A percentile compares a stretch with the other conserved stretches of the same genome.
These are phyloP conservation scores for Pichia terricola DNA, from an alignment of 1,139 yeast genomes.

Conservation along the genomic window DNA sequence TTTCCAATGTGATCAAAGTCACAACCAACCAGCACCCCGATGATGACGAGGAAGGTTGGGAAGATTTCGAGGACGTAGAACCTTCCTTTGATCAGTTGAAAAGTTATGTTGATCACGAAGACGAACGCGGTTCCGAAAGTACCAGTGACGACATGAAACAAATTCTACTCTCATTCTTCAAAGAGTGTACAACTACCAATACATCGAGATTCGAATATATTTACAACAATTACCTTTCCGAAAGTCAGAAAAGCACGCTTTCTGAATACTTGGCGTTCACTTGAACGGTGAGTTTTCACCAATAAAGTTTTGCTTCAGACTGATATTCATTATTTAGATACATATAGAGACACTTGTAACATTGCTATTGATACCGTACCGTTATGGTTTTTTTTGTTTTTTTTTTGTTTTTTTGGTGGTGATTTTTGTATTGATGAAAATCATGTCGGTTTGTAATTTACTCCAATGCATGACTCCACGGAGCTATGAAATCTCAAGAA, in stretches of 20 bases:
- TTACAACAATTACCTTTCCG: constrained; percentile 39
- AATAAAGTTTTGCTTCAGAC: not conserved
- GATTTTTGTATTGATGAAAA: no score
- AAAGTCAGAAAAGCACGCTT: constrained; percentile 47
- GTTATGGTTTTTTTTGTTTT: no score
- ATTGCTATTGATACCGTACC: no score
- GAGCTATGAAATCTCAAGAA: no score
- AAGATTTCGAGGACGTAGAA: constrained; percentile 60
- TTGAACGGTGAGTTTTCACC: not conserved
- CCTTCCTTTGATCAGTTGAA: constrained; percentile 52
- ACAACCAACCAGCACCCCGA: constrained; percentile 26
- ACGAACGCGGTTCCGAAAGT: constrained; percentile 14
- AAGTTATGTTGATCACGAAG: constrained; percentile 34
- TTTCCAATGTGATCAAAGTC: constrained; percentile 7
- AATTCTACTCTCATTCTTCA: constrained; percentile 52
- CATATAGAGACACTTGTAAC: no score
- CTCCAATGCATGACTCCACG: no score
- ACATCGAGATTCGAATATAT: constrained; percentile 44
- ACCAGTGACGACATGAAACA: constrained; percentile 31
- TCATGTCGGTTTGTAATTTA: no score
- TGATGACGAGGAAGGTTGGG: constrained; percentile 61
- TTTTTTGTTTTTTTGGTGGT: no score
- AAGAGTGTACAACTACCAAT: constrained; percentile 47
- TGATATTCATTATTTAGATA: no score
- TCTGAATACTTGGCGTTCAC: constrained; percentile 31